These are phyloP conservation scores for Cercospora zeina DNA, from an alignment of 2,329 filamentous ascomycete species.

Conservation along the genomic window DNA sequence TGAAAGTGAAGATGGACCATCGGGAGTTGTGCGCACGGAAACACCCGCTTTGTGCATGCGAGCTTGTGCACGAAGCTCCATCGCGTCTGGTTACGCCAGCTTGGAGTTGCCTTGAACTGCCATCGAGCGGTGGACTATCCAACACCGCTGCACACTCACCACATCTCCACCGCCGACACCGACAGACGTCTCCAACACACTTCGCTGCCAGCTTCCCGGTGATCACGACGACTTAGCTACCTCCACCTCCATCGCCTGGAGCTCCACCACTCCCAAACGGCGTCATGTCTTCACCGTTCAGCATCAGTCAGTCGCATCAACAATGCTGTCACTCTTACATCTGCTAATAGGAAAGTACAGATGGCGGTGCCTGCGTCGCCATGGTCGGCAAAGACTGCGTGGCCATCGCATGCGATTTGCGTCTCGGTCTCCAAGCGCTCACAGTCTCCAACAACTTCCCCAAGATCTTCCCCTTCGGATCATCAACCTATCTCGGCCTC, in stretches of 20 bases:
- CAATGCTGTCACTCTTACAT: not conserved
- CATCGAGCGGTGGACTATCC: not conserved
- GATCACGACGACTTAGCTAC: not conserved
- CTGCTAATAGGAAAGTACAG: slow-evolving; percentile 41
- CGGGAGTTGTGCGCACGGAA: slow-evolving; percentile 18
- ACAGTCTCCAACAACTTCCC: slow-evolving; percentile 99
- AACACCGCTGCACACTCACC: slow-evolving; percentile 1
- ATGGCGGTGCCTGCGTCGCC: slow-evolving; percentile 92
- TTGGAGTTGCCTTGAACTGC: slow-evolving; percentile 19
- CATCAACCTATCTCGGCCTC: slow-evolving; percentile 87
- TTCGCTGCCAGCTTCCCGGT: not conserved
- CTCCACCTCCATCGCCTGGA: not conserved
- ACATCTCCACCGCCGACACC: slow-evolving; percentile 14
- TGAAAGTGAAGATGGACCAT: slow-evolving; percentile 13
- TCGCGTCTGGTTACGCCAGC: slow-evolving; percentile 15
- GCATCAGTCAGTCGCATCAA: slow-evolving; percentile 71
- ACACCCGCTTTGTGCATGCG: slow-evolving; percentile 17
- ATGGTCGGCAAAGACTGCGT: slow-evolving; percentile 99
- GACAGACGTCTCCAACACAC: not conserved
- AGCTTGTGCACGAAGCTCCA: slow-evolving; percentile 11
- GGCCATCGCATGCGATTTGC: slow-evolving; percentile 97
- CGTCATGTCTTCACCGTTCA: slow-evolving; percentile 80
- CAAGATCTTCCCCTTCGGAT: slow-evolving; percentile 96
- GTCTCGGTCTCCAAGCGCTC: slow-evolving; percentile 91
- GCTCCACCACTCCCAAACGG: slow-evolving; percentile 10